Percentiles rank a stretch among this genome's conserved stretches.
Conservation (phyloP, 2,329 filamentous ascomycete genomes). For the Didymella exigua region DNA sequence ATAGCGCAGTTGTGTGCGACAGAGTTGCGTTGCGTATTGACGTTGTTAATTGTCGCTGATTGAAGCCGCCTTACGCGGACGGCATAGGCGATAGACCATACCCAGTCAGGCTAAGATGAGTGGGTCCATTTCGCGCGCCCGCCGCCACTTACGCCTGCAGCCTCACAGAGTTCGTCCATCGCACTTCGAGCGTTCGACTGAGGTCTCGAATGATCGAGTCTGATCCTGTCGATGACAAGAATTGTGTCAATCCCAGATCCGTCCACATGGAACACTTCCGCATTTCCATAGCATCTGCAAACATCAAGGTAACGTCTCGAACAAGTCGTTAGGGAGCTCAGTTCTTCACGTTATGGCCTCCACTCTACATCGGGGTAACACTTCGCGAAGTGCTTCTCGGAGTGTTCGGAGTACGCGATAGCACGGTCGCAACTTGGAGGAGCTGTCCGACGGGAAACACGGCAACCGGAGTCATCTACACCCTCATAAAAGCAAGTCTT, state of each 20-base stretch:
- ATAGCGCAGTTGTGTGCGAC: background rate
- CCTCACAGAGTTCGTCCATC: background rate
- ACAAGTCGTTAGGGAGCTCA: background rate
- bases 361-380: background rate
- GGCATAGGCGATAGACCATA: background rate
- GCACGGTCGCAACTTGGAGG: background rate
- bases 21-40: background rate
- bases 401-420: background rate
- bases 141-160: background rate
- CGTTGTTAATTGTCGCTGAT: constrained; percentile 4
- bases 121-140: background rate
- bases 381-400: background rate
- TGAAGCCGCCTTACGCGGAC: constrained; percentile 5
- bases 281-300: background rate
- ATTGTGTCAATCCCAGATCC: background rate
- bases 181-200: background rate
- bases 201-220: background rate
- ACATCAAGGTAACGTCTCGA: background rate
- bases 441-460: background rate
- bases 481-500: background rate
- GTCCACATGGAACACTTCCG: background rate
- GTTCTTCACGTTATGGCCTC: background rate
- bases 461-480: background rate
- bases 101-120: background rate
- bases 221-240: background rate